Evolutionary conservation across 352 stramenopile genomes (phyloP).

Genomic region (Pseudoperonospora humuli): DNA sequence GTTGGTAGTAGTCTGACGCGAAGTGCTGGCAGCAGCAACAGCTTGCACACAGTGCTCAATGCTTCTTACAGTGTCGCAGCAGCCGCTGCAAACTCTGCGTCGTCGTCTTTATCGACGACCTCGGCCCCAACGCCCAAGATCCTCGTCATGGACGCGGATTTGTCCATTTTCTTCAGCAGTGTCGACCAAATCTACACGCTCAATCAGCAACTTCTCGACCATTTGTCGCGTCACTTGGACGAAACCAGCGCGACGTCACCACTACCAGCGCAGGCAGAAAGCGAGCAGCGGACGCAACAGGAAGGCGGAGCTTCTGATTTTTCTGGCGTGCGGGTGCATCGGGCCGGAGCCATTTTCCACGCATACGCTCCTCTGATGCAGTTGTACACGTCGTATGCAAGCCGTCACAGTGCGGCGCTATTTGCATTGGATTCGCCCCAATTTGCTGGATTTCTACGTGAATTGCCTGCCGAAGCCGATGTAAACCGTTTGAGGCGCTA

Average conservation of each 20-base stretch:
- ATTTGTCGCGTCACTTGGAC: slow-evolving; percentile 68
- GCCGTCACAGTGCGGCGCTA: slow-evolving; percentile 61
- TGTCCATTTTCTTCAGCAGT: slow-evolving; percentile 85
- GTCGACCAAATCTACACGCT: slow-evolving; percentile 85
- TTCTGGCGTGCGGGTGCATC: slow-evolving; percentile 21
- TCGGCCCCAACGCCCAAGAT: slow-evolving; percentile 29
- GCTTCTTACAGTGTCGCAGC: slow-evolving; percentile 22
- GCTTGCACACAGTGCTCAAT: slow-evolving; percentile 36
- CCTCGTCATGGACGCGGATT: slow-evolving; percentile 72
- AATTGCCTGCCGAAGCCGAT: slow-evolving; percentile 58
- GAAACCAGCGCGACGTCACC: slow-evolving; percentile 33
- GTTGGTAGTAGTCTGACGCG: slow-evolving; percentile 18
- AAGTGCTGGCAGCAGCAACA: slow-evolving; percentile 39
- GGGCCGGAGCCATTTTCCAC: slow-evolving; percentile 74
- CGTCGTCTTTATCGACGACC: slow-evolving; percentile 17
- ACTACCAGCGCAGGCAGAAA: slow-evolving; percentile 14
- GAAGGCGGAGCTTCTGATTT: slow-evolving; percentile 6
- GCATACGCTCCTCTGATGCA: slow-evolving; percentile 80
- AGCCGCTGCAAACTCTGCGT: slow-evolving; percentile 21
- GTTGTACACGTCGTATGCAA: slow-evolving; percentile 81
- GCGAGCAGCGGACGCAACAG: background rate
- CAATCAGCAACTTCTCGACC: slow-evolving; percentile 83
- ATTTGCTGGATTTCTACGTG: slow-evolving; percentile 62
- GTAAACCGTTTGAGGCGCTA: slow-evolving; percentile 58
- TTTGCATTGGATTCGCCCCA: slow-evolving; percentile 65